Conservation (phyloP, 192 early-diverging fungal genomes). For the Dissophora ornata region DNA sequence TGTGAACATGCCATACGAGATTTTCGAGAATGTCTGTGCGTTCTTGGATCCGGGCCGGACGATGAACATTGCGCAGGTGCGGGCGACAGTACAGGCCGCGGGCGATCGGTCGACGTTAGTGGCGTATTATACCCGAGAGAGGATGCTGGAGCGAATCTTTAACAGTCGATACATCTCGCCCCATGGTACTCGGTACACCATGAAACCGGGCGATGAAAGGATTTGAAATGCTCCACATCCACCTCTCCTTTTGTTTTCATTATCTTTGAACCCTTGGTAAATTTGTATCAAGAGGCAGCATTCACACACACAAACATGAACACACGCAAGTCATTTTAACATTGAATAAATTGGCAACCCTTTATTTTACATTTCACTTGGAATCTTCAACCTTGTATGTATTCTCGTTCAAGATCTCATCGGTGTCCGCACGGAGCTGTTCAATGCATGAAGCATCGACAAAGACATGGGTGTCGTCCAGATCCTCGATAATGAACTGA, state of each 20-base stretch:
- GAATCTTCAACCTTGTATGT: conserved; percentile 68
- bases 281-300: no score
- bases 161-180: conserved; percentile 50
- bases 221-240: conserved; percentile 16
- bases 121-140: conserved; percentile 49
- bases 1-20: conserved; percentile 49
- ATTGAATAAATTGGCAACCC: background rate
- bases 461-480: conserved; percentile 86
- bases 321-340: background rate
- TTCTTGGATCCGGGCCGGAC: conserved; percentile 43
- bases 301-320: no score
- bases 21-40: conserved; percentile 52
- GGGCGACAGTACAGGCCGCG: conserved; percentile 34
- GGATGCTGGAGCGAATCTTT: conserved; percentile 47
- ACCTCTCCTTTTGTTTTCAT: no score
- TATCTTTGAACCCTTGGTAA: no score
- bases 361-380: conserved; percentile 12
- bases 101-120: conserved; percentile 37
- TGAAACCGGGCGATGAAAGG: conserved; percentile 49
- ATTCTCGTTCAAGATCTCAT: conserved; percentile 80
- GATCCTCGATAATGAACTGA: conserved; percentile 84
- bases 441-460: conserved; percentile 71
- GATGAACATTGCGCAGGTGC: conserved; percentile 42
- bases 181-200: conserved; percentile 37
- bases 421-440: conserved; percentile 69